These are phyloP conservation scores for Colletotrichum filicis DNA, from an alignment of 2,329 filamentous ascomycete genomes.

Conservation along the genomic window DNA sequence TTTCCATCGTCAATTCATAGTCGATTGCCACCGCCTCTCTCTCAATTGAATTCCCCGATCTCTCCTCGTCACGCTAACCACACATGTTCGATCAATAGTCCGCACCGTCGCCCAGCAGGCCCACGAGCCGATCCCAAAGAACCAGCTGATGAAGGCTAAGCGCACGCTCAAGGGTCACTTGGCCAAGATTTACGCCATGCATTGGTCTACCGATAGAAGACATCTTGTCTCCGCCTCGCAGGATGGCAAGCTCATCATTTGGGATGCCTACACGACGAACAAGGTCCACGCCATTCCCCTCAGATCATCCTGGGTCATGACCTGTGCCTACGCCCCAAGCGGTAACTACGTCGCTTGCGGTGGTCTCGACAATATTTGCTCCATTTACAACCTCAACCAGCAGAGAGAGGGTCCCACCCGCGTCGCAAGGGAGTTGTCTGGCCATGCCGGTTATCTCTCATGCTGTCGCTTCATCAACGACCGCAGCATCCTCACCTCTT, in stretches of 20 bases:
- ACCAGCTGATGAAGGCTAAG: constrained; percentile 95
- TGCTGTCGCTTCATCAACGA: constrained; percentile 99
- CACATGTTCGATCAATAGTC: constrained; percentile 63
- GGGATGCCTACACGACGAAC: constrained; percentile 99
- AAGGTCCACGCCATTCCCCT: constrained; percentile 99
- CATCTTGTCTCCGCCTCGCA: constrained; percentile 98
- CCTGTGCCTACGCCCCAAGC: constrained; percentile 97
- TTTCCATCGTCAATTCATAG: constrained; percentile 31
- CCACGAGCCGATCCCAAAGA: constrained; percentile 90
- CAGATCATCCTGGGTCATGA: constrained; percentile 99
- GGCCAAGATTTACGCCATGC: constrained; percentile 99
- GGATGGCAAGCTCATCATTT: constrained; percentile 99
- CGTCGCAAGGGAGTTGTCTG: constrained; percentile 93
- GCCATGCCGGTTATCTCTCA: constrained; percentile 95
- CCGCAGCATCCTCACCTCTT: constrained; percentile 96
- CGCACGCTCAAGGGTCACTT: constrained; percentile 97
- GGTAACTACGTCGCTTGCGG: constrained; percentile 99
- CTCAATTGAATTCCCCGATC: constrained; percentile 17
- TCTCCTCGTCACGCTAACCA: constrained; percentile 37
- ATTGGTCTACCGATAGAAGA: constrained; percentile 98
- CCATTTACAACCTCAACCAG: constrained; percentile 98
- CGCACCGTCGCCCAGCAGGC: constrained; percentile 92
- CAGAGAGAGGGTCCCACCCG: constrained; percentile 95
- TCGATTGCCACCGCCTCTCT: constrained; percentile 21
- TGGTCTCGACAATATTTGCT: constrained; percentile 99